Evolutionary conservation across 148 eudicot genomes (phyloP).

Genomic region (Silene uniflora): DNA sequence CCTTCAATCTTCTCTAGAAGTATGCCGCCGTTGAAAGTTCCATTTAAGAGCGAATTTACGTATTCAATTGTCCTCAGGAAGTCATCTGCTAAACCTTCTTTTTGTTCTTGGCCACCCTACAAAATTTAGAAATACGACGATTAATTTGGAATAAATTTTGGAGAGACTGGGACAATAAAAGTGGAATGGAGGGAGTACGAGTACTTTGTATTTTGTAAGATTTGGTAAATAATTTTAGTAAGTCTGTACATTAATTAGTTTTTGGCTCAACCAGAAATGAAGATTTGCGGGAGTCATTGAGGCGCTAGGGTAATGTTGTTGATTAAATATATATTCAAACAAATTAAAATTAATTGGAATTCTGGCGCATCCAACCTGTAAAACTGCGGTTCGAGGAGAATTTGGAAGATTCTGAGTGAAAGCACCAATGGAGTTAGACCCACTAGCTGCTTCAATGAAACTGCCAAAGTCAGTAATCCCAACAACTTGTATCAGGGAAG

Average conservation of each 20-base stretch:
- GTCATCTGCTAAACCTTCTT: slow-evolving; percentile 19
- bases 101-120: slow-evolving; percentile 19
- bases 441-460: slow-evolving; percentile 68
- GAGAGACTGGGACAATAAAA: too few species aligned
- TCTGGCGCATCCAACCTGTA: slow-evolving; percentile 36
- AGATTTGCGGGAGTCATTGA: too few species aligned
- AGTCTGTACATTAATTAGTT: too few species aligned
- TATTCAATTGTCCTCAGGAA: slow-evolving; percentile 22
- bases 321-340: too few species aligned
- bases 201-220: too few species aligned
- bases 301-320: too few species aligned
- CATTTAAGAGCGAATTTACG: slow-evolving; percentile 35
- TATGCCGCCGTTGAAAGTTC: slow-evolving; percentile 36
- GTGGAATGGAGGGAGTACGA: too few species aligned
- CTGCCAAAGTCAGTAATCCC: slow-evolving; percentile 61
- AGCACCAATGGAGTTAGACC: slow-evolving; percentile 26
- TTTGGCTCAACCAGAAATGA: too few species aligned
- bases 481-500: slow-evolving; percentile 63
- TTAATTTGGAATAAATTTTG: too few species aligned
- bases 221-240: too few species aligned
- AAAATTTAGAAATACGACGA: too few species aligned
- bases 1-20: slow-evolving; percentile 56
- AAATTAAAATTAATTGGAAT: too few species aligned
- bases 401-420: slow-evolving; percentile 28
- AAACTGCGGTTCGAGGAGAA: slow-evolving; percentile 24